phyloP scores from a whole-genome alignment of 345 rosid species.

The Eucalyptus sideroxylon region DNA sequence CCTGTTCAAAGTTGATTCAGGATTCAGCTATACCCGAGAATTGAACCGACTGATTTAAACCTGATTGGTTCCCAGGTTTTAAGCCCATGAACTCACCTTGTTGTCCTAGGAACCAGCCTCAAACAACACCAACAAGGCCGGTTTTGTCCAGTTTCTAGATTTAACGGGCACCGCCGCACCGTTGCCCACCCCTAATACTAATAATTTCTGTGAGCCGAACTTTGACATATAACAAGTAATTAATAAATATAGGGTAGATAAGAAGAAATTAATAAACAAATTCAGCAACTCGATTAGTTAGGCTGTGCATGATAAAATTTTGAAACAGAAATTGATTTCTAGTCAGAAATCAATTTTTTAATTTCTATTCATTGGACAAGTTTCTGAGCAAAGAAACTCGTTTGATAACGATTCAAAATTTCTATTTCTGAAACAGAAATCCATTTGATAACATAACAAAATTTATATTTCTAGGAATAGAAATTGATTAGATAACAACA shows the following conservation, averaged over 20 bases:
- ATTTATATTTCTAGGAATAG: too few species aligned
- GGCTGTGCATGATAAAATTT: too few species aligned
- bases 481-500: too few species aligned
- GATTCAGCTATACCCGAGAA: not conserved
- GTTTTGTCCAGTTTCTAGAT: not conserved
- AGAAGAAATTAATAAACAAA: not conserved
- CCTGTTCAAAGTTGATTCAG: not conserved
- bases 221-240: not conserved
- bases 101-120: not conserved
- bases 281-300: not conserved
- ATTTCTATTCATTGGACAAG: too few species aligned
- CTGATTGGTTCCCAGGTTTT: not conserved
- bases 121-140: not conserved
- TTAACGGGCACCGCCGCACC: not conserved
- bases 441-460: too few species aligned
- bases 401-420: too few species aligned
- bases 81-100: not conserved
- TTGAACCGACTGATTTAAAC: not conserved
- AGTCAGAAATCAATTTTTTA: too few species aligned
- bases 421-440: too few species aligned
- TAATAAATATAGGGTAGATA: not conserved
- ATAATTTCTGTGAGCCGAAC: not conserved
- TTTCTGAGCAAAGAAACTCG: too few species aligned
- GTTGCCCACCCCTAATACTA: not conserved
- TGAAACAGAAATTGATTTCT: too few species aligned